Base-by-base conservation (phyloP, 208 protist species). In the Vickermania ingenoplastis region DNA sequence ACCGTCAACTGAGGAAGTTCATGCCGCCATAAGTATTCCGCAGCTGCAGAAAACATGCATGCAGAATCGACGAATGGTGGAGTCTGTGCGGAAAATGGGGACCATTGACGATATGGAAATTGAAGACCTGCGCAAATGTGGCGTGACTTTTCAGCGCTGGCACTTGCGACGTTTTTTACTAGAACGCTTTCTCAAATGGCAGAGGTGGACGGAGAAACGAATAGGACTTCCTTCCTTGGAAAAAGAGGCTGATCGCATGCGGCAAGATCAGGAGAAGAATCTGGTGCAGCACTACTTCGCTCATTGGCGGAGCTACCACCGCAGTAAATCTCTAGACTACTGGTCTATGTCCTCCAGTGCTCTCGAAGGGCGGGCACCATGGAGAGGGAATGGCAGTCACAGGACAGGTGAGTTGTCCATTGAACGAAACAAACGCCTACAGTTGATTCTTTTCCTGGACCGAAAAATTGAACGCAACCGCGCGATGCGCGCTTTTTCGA, bases 131-230 rank as follows among this genome's bases (percentile, higher is more conserved):
- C 50, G 50, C 11, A 54, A 54, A 21, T 17, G 21, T 13, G 13
- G 21, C 50, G 13, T 54, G 50, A 17, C 24, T 5, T 28, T 54
- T 17, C 50, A 54, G 22, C 11, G 50, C 7, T 54, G 50, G 21
- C 11, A 25, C 7, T 21, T 28, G 21, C 11, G 50, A 26, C 21
- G 7, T 26, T 54, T 54, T 25, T 17, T 28, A 17, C 17, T 7
- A 26, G 24, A 14, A 28, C 14, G 41, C 23, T 21, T 23, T n/a
- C 28, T 24, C 14, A 57, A 49, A 0, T 78, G 72, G 72, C 67
- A 61, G 30, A 62, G 63, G 23, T 78, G 72, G 72, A 23, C 54
- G 14, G 28, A 17, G 61, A 53, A 63, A 21, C 61, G 57, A 14
- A 59, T 27, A 7, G 21, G 31, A 41, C 53, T 66, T 14, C 52